Evolutionary conservation across 106 monocot genomes (phyloP).

Genomic region (Triglochin maritima): DNA sequence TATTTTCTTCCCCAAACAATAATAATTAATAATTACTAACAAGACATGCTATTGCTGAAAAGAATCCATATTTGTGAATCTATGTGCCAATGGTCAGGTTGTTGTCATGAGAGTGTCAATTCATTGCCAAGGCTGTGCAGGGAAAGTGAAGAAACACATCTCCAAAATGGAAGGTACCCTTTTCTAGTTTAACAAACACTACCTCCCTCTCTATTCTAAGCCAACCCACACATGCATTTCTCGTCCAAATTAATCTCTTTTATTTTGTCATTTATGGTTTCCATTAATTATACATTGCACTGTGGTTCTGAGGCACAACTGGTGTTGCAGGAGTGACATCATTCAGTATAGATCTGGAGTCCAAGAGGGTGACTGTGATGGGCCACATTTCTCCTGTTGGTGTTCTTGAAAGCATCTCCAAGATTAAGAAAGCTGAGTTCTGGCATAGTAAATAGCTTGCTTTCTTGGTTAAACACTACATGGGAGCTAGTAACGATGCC

Average conservation of each 20-base stretch:
- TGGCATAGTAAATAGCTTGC: constrained; percentile 15
- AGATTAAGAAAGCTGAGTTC: constrained; percentile 99
- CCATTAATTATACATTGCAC: constrained; percentile 7
- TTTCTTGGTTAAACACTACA: too few relatives aligned
- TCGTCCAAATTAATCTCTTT: not conserved
- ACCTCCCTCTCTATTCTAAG: not conserved
- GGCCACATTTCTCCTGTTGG: constrained; percentile 84
- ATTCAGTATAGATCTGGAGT: constrained; percentile 90
- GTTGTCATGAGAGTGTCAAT: constrained; percentile 86
- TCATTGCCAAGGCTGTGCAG: constrained; percentile 90
- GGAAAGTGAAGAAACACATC: constrained; percentile 88
- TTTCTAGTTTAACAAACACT: not conserved
- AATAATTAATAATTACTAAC: too few relatives aligned
- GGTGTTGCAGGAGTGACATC: constrained; percentile 80
- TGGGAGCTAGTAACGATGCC: too few relatives aligned
- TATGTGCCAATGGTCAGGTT: constrained; percentile 26
- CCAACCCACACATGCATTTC: not conserved
- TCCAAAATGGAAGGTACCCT: constrained; percentile 73
- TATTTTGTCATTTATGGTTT: not conserved
- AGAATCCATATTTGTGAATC: too few relatives aligned
- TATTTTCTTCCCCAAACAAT: too few relatives aligned
- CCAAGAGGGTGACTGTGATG: constrained; percentile 96
- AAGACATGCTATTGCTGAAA: too few relatives aligned
- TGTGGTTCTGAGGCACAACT: constrained; percentile 11
- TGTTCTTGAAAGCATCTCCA: constrained; percentile 96